Evolutionary conservation across 768 basidiomycete species (phyloP).

Genomic region (Myochromella boudieri): DNA sequence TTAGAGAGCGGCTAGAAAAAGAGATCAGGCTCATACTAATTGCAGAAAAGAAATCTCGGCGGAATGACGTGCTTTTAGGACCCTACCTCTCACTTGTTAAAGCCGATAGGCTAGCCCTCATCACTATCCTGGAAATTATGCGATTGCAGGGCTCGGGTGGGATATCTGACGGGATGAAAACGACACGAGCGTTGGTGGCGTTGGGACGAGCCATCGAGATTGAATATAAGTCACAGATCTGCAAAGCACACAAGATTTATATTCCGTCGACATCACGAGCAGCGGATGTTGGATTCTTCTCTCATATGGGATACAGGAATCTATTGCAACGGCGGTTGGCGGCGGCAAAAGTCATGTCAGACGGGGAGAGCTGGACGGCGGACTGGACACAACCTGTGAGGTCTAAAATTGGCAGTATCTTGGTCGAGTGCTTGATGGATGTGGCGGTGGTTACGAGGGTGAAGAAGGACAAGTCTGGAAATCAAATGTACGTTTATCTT

Average conservation of each 20-base stretch:
- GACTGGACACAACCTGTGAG: slow-evolving; percentile 81
- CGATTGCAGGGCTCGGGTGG: slow-evolving; percentile 75
- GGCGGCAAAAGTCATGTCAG: slow-evolving; percentile 62
- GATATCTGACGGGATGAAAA: slow-evolving; percentile 85
- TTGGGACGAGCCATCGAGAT: slow-evolving; percentile 86
- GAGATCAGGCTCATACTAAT: slow-evolving; percentile 49
- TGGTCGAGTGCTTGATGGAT: slow-evolving; percentile 84
- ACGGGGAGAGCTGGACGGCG: slow-evolving; percentile 72
- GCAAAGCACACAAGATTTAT: slow-evolving; percentile 60
- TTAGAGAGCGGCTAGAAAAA: slow-evolving; percentile 47
- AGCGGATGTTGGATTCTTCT: slow-evolving; percentile 48
- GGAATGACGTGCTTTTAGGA: slow-evolving; percentile 31
- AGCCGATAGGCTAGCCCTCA: slow-evolving; percentile 77
- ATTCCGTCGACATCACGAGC: slow-evolving; percentile 34
- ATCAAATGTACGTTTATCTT: slow-evolving; percentile 51
- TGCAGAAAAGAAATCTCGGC: slow-evolving; percentile 26
- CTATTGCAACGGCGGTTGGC: slow-evolving; percentile 65
- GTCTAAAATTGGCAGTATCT: slow-evolving; percentile 76
- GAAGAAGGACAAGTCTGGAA: slow-evolving; percentile 54
- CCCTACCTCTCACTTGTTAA: slow-evolving; percentile 79
- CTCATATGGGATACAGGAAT: slow-evolving; percentile 56
- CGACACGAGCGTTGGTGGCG: slow-evolving; percentile 73
- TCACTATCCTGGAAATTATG: slow-evolving; percentile 90
- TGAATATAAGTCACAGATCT: slow-evolving; percentile 87
- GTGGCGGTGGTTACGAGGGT: slow-evolving; percentile 74